Conservation (phyloP, 2,329 filamentous ascomycete genomes). For the Neurospora crassa region DNA sequence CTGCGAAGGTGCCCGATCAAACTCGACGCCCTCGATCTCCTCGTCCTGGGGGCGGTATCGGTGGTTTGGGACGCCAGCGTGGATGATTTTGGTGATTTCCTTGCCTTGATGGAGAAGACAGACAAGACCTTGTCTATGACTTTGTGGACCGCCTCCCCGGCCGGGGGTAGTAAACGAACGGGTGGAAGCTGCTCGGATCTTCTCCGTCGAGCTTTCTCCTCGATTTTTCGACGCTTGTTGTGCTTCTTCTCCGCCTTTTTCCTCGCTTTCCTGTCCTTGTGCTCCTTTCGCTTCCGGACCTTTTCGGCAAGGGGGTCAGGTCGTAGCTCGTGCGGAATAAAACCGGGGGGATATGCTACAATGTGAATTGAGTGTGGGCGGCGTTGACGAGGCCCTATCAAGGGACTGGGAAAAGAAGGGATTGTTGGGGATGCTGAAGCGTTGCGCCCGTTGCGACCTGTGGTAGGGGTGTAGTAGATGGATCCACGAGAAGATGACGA, state of each 20-base stretch:
- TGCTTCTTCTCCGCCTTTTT: constrained; percentile 2
- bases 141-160: constrained; percentile 24
- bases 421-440: constrained; percentile 3
- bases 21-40: constrained; percentile 16
- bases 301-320: constrained; percentile 16
- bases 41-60: constrained; percentile 7
- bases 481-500: constrained; percentile 17
- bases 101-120: constrained; percentile 16
- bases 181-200: background rate
- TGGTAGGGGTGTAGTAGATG: constrained; percentile 19
- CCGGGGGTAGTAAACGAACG: constrained; percentile 23
- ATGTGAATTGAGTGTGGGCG: constrained; percentile 49
- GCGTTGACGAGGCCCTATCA: constrained; percentile 40
- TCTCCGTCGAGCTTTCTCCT: background rate
- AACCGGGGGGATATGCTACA: constrained; percentile 34
- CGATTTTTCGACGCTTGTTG: background rate
- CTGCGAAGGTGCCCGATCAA: constrained; percentile 10
- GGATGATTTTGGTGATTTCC: constrained; percentile 4
- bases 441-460: constrained; percentile 15
- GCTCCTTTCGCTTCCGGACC: constrained; percentile 1
- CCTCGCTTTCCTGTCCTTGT: background rate
- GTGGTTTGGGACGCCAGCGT: constrained; percentile 6
- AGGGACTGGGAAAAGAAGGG: constrained; percentile 26
- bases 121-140: constrained; percentile 21
- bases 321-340: constrained; percentile 29